Base-by-base conservation (phyloP, 73 alveolate species). In the Paramecium tetraurelia region DNA sequence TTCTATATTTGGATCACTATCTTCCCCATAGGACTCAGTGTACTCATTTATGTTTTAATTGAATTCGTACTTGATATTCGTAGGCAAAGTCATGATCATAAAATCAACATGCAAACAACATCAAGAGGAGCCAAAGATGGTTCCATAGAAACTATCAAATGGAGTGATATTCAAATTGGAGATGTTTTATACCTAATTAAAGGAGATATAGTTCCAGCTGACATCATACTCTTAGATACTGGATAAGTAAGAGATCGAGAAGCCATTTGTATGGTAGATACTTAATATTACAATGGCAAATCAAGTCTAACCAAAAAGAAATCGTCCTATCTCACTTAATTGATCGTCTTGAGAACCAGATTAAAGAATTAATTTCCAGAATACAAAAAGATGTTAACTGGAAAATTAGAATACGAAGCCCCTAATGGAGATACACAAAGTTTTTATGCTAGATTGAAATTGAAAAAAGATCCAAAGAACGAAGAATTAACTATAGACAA, bases 391-490 rank as follows among this genome's bases (percentile, higher is more conserved):
- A 59, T 44, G 41, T 24, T 88, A 58, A 69, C 85, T 5, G 85
- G 85, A 21, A 88, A 43, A 41, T 38, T 88, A 24, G 76, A 69
- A 59, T 88, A 88, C 71, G 85, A 89, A 50, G 86, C 83, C 4
- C 89, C 93, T 40, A 88, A 88, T 71, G 50, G 68, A 9, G 12
- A 69, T 36, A 35, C 86, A 3, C 27, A 27, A 35, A 36, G 16
- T 8, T 88, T 88, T 88, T 48, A 36, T 69, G 93, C 90, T 12
- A 38, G 80, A n/a, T 33, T 89, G 11, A 77, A 83, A 70, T 83
- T 89, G 10, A 89, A 89, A 71, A 89, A 89, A 46, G 94, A 89
- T 71, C 94, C 94, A 21, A 89, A 89, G 20, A 72, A 27, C 7
- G 94, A 89, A 89, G 89, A 70, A 46, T 24, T 89, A 43, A 89